phyloP scores from a whole-genome alignment of 1,284 basidiomycete species.

The Dichomitus squalens region DNA sequence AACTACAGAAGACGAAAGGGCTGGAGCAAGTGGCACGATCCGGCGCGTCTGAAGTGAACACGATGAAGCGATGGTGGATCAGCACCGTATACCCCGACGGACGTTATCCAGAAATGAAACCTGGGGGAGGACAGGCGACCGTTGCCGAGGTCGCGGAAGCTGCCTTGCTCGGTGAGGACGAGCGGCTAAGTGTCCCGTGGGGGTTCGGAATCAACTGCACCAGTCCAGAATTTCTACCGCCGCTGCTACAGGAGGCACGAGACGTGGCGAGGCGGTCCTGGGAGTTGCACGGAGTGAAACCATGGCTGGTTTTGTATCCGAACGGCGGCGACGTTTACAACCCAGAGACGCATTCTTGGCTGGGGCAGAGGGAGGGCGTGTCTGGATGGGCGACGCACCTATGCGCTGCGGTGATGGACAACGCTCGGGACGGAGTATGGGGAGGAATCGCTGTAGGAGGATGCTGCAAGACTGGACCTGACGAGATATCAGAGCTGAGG shows the following conservation, averaged over 20 bases:
- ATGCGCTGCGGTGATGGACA: conserved; percentile 29
- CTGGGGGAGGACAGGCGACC: conserved; percentile 30
- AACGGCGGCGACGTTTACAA: conserved; percentile 70
- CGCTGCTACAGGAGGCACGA: conserved; percentile 36
- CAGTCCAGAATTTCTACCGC: conserved; percentile 38
- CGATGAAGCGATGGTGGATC: conserved; percentile 75
- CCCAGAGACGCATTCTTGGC: conserved; percentile 47
- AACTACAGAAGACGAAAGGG: conserved; percentile 28
- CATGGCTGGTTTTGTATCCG: conserved; percentile 73
- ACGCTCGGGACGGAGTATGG: conserved; percentile 41
- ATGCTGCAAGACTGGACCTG: conserved; percentile 82
- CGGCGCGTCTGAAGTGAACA: neutral
- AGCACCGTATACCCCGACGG: conserved; percentile 69
- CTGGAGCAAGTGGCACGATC: neutral
- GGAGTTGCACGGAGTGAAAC: conserved; percentile 26
- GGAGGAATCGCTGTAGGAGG: conserved; percentile 66
- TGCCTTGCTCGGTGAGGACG: conserved; percentile 27
- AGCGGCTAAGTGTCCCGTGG: conserved; percentile 35
- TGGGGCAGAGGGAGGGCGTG: conserved; percentile 19
- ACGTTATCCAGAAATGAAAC: conserved; percentile 44
- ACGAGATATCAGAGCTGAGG: conserved; percentile 46
- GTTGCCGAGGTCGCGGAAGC: conserved; percentile 43
- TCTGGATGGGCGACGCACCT: conserved; percentile 50
- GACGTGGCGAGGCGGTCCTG: conserved; percentile 19
- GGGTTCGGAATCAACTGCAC: conserved; percentile 80